Evolutionary conservation across 2,329 filamentous ascomycete genomes (phyloP).

Genomic region (Simplicillium sp.): DNA sequence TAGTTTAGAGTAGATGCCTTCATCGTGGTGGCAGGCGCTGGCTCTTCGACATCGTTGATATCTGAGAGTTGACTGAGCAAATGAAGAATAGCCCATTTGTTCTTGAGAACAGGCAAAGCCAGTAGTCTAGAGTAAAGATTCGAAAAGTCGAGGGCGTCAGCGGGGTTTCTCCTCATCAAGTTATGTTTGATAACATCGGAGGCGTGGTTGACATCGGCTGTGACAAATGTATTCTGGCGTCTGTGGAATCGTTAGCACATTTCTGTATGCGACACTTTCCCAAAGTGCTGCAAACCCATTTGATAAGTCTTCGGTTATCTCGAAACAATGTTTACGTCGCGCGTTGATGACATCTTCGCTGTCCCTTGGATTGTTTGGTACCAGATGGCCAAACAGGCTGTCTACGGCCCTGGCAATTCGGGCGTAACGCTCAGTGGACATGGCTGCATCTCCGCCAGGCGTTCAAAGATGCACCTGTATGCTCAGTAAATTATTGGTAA

Average conservation of each 20-base stretch:
- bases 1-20: conserved; percentile 28
- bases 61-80: conserved; percentile 79
- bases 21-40: conserved; percentile 33
- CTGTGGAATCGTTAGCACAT: not conserved
- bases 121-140: conserved; percentile 85
- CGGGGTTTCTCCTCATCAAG: conserved; percentile 68
- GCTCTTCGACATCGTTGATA: conserved; percentile 46
- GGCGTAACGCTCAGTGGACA: no score
- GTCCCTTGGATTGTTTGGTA: conserved; percentile 57
- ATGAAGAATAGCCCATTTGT: conserved; percentile 96
- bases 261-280: not conserved
- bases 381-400: conserved; percentile 65
- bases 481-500: not conserved
- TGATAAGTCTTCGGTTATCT: conserved; percentile 40
- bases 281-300: conserved; percentile 22
- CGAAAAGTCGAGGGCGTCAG: conserved; percentile 74
- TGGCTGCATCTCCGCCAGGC: conserved; percentile 37
- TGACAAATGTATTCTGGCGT: conserved; percentile 44
- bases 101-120: conserved; percentile 81
- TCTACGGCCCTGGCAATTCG: conserved; percentile 73
- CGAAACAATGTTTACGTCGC: conserved; percentile 54
- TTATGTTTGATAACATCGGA: conserved; percentile 87
- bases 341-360: conserved; percentile 59
- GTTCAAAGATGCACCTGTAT: not conserved
- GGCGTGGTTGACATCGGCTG: conserved; percentile 78